Evolutionary conservation across 495 filamentous ascomycete species (phyloP), one percentile per base, ranked within the genome.

Genomic region (Xylaria castorea): DNA sequence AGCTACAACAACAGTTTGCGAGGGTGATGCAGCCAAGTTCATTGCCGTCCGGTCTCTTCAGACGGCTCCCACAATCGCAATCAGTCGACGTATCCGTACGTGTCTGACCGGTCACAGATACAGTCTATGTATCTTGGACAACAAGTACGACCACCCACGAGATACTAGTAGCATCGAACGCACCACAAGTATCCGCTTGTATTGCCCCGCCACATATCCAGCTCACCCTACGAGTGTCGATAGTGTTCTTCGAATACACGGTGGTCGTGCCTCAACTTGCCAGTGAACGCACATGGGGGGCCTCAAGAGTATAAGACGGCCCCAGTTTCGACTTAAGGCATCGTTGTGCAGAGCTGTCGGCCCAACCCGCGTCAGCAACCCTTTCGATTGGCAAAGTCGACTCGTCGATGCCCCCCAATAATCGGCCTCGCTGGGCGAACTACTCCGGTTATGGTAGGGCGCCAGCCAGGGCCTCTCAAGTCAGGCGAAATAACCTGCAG

Each of bases 1-100:
- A 57, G n/a, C 55, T 66, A 57, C 61, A 71, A 71, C 62, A 67
- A 66, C 63, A 72, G 70, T 72, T 72, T 72, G 70, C 63, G 70
- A 72, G 63, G 30, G 57, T 32, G 22, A 55, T 72, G 62, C 63
- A 72, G 48, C 70, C 51, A 30, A 44, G 38, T 58, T 65, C 50
- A n/a, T 30, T 61, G 48, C 46, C 51, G 50, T 60, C 50, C 42
- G 70, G 63, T 51, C 63, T 60, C 36, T 51, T 72, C 48, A 67
- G 40, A 57, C 40, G 36, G 36, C 38, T 50, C 51, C n/a, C 14
- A 42, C 53, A 48, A 50, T 67, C 48, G 70, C 40, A 72, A 20
- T 50, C 25, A 27, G n/a, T 57, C 50, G 36, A 67, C 40, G 57
- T 27, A 30, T 14, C 34, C 42, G 50, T 66, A 67, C 62, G 27